A percentile compares a stretch with the other conserved stretches of the same genome.
phyloP scores from a whole-genome alignment of 257 asterid species.

The Solanum okadae region DNA sequence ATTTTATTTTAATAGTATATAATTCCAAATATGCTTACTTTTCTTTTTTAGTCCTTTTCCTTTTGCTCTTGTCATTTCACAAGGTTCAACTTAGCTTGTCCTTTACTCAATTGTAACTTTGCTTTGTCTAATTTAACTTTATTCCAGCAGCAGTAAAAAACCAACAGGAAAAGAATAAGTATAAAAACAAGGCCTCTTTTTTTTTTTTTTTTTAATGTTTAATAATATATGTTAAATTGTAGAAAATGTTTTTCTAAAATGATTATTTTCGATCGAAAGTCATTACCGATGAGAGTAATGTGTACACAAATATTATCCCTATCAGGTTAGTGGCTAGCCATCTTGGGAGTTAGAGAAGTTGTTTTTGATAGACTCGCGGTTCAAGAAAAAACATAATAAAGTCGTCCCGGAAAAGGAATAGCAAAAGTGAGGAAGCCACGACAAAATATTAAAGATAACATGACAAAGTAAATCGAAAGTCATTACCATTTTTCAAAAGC shows the following conservation, averaged over 20 bases:
- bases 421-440: background rate
- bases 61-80: background rate
- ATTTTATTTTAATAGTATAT: background rate
- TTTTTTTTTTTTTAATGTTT: background rate
- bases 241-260: background rate
- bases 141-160: background rate
- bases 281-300: background rate
- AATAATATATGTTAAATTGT: background rate
- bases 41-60: background rate
- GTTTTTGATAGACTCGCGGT: accelerated
- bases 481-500: background rate
- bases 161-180: background rate
- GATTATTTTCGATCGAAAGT: background rate
- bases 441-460: background rate
- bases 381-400: background rate
- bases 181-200: background rate
- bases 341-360: background rate
- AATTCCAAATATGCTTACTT: background rate
- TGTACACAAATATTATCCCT: background rate
- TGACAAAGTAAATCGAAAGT: background rate
- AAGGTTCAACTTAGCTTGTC: background rate
- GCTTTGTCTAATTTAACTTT: background rate
- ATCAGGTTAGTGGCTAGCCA: background rate
- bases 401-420: accelerated
- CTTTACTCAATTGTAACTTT: background rate